These are phyloP conservation scores for Neoascochyta sp. DNA, from an alignment of 2,329 filamentous ascomycete species.

Conservation along the genomic window DNA sequence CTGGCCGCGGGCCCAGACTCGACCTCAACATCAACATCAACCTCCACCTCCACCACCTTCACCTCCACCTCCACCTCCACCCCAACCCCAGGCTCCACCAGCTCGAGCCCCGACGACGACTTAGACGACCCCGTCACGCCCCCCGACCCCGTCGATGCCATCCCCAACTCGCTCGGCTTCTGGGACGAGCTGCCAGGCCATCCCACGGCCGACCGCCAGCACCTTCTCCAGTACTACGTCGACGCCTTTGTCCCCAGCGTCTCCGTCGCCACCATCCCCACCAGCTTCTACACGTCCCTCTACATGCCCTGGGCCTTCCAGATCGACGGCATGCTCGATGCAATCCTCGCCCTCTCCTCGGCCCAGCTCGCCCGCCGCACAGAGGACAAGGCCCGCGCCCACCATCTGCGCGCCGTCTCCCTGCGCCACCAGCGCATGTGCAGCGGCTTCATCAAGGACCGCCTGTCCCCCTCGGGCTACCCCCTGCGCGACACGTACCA, in stretches of 20 bases:
- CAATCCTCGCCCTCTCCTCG: conserved; percentile 35
- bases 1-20: background rate
- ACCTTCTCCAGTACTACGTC: conserved; percentile 35
- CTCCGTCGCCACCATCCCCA: conserved; percentile 33
- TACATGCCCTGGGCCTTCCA: conserved; percentile 39
- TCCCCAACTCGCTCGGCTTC: conserved; percentile 22
- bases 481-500: conserved; percentile 30
- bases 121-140: too few relatives aligned
- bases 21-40: background rate
- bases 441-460: conserved; percentile 31
- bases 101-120: conserved; percentile 13
- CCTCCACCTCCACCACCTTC: too few relatives aligned
- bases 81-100: too few relatives aligned
- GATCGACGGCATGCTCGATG: conserved; percentile 35
- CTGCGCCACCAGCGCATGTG: conserved; percentile 32
- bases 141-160: conserved; percentile 12
- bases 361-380: conserved; percentile 33
- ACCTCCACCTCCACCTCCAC: too few relatives aligned
- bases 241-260: conserved; percentile 37
- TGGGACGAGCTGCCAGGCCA: conserved; percentile 31
- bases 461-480: conserved; percentile 23
- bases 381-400: conserved; percentile 23
- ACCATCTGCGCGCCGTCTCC: conserved; percentile 28
- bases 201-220: conserved; percentile 22
- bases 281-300: conserved; percentile 34